phyloP scores from a whole-genome alignment of 2,329 filamentous ascomycete genomes.

The Diaporthe helianthi region DNA sequence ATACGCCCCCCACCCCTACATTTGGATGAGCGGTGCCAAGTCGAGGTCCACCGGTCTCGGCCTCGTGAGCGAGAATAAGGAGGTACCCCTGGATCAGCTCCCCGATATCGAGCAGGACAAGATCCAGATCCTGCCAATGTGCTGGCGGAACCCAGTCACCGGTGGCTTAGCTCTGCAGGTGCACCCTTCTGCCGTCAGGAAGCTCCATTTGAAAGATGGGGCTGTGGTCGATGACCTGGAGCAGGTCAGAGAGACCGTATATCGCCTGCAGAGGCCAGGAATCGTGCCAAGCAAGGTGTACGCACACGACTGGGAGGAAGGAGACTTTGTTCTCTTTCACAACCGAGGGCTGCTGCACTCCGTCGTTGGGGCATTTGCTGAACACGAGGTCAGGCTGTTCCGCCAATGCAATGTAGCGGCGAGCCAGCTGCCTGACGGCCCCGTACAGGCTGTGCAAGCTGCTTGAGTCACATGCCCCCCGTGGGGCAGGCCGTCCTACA shows the following conservation, averaged over 20 bases:
- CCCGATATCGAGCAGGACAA: conserved; percentile 66
- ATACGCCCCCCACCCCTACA: conserved; percentile 81
- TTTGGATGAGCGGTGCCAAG: conserved; percentile 78
- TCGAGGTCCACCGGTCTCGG: conserved; percentile 74
- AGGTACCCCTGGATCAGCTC: conserved; percentile 51
- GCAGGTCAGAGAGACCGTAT: conserved; percentile 70
- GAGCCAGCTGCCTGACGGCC: conserved; percentile 62
- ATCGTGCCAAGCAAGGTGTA: conserved; percentile 75
- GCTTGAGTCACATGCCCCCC: conserved; percentile 26
- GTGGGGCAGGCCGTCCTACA: no score
- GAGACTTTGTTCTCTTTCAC: conserved; percentile 79
- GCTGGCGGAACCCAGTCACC: conserved; percentile 78
- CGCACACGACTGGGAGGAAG: conserved; percentile 78
- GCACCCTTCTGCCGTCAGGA: conserved; percentile 74
- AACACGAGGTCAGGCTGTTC: conserved; percentile 77
- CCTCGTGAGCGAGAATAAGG: conserved; percentile 70
- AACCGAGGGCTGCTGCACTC: conserved; percentile 78
- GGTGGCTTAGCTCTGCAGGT: conserved; percentile 74
- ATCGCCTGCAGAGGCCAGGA: conserved; percentile 73
- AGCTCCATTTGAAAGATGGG: conserved; percentile 71
- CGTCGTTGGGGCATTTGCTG: conserved; percentile 76
- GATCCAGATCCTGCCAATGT: conserved; percentile 77
- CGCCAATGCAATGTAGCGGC: conserved; percentile 82
- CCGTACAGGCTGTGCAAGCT: conserved; percentile 40
- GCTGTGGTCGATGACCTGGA: conserved; percentile 72